A percentile compares a stretch with the other conserved stretches of the same genome.
Conservation (phyloP, 1,284 basidiomycete species). For the Waitea zeae region DNA sequence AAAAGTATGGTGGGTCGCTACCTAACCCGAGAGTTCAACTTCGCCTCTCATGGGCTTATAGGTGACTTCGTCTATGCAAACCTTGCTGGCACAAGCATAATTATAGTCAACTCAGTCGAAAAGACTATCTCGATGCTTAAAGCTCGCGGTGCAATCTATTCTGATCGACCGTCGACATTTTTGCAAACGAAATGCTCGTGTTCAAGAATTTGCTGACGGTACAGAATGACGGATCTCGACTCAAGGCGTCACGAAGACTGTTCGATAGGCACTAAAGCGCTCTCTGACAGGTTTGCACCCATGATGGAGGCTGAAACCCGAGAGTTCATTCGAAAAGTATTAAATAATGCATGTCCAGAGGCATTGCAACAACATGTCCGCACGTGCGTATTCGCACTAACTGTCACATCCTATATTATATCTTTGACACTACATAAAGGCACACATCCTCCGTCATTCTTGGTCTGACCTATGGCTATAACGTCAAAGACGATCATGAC, state of each 20-base stretch:
- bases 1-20: too few species aligned
- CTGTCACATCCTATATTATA: not conserved
- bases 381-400: not conserved
- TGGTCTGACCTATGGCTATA: constrained; percentile 18
- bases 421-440: constrained; percentile 3
- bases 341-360: constrained; percentile 6
- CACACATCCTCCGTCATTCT: constrained; percentile 12
- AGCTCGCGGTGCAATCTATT: constrained; percentile 13
- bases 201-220: constrained; percentile 7
- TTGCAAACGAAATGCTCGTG: constrained; percentile 11
- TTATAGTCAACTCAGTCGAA: constrained; percentile 12
- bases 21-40: too few species aligned
- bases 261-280: constrained; percentile 13
- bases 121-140: constrained; percentile 11
- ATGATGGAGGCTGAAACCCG: constrained; percentile 12
- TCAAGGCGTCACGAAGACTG: constrained; percentile 11
- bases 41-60: too few species aligned
- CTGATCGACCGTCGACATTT: constrained; percentile 10
- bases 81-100: constrained; percentile 10
- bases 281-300: constrained; percentile 10
- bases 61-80: constrained; percentile 12
- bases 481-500: constrained; percentile 14
- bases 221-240: constrained; percentile 9
- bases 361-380: not conserved
- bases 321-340: constrained; percentile 9